phyloP scores from a whole-genome alignment of 1,139 yeast species.

The Blastobotrys arbuscula region DNA sequence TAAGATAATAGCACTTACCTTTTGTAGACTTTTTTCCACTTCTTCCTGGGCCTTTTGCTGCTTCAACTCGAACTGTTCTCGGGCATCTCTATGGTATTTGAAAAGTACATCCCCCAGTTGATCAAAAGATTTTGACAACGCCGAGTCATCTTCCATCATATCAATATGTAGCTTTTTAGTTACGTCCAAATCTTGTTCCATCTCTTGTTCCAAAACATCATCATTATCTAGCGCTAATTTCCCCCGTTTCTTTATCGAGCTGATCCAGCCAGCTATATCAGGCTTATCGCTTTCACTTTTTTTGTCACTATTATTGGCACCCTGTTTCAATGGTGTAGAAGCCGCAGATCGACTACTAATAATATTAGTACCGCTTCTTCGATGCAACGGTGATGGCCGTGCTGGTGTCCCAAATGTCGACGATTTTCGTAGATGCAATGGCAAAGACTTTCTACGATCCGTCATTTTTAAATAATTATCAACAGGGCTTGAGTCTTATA shows the following conservation, averaged over 20 bases:
- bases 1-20: background rate
- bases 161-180: constrained; percentile 32
- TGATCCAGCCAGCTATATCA: constrained; percentile 50
- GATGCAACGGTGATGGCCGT: constrained; percentile 13
- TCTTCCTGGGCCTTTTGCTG: too few relatives aligned
- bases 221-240: constrained; percentile 27
- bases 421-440: constrained; percentile 8
- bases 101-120: constrained; percentile 35
- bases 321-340: background rate
- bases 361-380: background rate
- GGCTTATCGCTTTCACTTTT: background rate
- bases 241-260: constrained; percentile 42
- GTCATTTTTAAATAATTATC: too few relatives aligned
- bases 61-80: too few relatives aligned
- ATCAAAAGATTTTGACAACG: constrained; percentile 34
- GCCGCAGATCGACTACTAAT: background rate
- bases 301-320: background rate
- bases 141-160: constrained; percentile 21
- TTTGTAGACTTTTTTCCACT: too few relatives aligned
- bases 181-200: constrained; percentile 38
- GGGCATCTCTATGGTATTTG: constrained; percentile 17
- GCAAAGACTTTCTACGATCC: constrained; percentile 8
- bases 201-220: constrained; percentile 33
- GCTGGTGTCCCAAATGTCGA: background rate
- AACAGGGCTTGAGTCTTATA: too few relatives aligned